Evolutionary conservation across 306 rosid species (phyloP).

Genomic region (Dalbergia cultrata): DNA sequence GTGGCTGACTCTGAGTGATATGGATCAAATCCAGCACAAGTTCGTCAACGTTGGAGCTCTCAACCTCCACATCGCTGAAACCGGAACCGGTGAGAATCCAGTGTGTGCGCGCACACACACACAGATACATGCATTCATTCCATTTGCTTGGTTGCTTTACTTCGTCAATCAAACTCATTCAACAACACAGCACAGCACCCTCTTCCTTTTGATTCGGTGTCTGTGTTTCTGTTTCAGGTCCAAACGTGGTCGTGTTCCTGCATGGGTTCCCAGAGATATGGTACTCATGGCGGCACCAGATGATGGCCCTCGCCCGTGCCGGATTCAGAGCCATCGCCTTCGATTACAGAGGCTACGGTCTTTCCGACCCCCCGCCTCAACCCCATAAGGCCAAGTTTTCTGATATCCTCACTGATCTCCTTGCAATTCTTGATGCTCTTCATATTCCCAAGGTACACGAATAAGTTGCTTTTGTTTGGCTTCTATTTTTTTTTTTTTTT

Average conservation of each 20-base stretch:
- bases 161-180: background rate
- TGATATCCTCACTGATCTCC: slow-evolving; percentile 60
- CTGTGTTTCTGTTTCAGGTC: slow-evolving; percentile 49
- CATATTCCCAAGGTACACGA: slow-evolving; percentile 60
- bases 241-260: slow-evolving; percentile 70
- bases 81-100: slow-evolving; percentile 63
- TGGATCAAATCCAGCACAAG: slow-evolving; percentile 69
- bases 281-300: slow-evolving; percentile 96
- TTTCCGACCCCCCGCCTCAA: slow-evolving; percentile 66
- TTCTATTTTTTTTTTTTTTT: too few relatives aligned
- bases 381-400: slow-evolving; percentile 52
- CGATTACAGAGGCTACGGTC: slow-evolving; percentile 81
- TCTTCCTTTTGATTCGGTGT: background rate
- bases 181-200: background rate
- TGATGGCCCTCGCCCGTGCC: slow-evolving; percentile 66
- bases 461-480: too few relatives aligned
- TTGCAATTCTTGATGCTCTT: slow-evolving; percentile 63
- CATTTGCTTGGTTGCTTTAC: background rate
- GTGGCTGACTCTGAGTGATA: background rate
- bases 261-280: slow-evolving; percentile 94
- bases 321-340: slow-evolving; percentile 80
- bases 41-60: slow-evolving; percentile 59
- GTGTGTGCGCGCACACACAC: background rate
- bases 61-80: slow-evolving; percentile 74
- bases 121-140: background rate